Evolutionary conservation across 768 basidiomycete species (phyloP).

Genomic region (Boletales sp.): DNA sequence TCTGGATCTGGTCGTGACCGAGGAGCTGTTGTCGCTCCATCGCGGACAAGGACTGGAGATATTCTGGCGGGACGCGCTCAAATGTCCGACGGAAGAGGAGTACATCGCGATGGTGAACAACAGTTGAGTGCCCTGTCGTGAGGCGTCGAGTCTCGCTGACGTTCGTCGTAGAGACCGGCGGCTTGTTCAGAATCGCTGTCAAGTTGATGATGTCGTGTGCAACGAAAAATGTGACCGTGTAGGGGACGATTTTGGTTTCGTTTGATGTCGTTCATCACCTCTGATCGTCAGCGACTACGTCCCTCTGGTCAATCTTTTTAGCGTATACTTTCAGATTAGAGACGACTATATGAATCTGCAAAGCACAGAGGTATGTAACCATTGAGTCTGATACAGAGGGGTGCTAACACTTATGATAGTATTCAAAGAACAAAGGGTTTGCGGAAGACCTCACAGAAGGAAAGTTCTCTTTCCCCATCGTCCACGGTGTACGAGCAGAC

Average conservation of each 20-base stretch:
- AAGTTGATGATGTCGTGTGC: conserved; percentile 96
- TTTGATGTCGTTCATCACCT: not conserved
- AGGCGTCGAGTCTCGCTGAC: conserved; percentile 44
- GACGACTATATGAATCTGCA: conserved; percentile 97
- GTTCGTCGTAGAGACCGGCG: conserved; percentile 76
- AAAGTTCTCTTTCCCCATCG: conserved; percentile 77
- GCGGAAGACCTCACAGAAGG: conserved; percentile 78
- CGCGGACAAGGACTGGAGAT: conserved; percentile 94
- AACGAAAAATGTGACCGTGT: conserved; percentile 59
- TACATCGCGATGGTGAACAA: conserved; percentile 96
- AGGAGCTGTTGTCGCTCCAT: conserved; percentile 80
- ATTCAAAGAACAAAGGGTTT: conserved; percentile 60
- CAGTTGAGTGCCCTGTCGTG: conserved; percentile 58
- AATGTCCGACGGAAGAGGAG: conserved; percentile 91
- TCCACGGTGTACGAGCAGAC: conserved; percentile 79
- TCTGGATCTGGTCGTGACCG: conserved; percentile 43
- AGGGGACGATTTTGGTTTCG: conserved; percentile 17
- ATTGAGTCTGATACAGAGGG: too few species aligned
- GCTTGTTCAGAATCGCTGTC: conserved; percentile 85
- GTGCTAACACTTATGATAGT: conserved; percentile 36
- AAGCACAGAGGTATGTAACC: conserved; percentile 63
- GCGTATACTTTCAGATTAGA: conserved; percentile 94
- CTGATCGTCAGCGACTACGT: conserved; percentile 67
- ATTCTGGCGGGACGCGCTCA: conserved; percentile 88
- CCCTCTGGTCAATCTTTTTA: conserved; percentile 89